A percentile compares a stretch with the other conserved stretches of the same genome.
phyloP scores from a whole-genome alignment of 176 grass and related monocot genomes.

The Calamus simplicifolius region DNA sequence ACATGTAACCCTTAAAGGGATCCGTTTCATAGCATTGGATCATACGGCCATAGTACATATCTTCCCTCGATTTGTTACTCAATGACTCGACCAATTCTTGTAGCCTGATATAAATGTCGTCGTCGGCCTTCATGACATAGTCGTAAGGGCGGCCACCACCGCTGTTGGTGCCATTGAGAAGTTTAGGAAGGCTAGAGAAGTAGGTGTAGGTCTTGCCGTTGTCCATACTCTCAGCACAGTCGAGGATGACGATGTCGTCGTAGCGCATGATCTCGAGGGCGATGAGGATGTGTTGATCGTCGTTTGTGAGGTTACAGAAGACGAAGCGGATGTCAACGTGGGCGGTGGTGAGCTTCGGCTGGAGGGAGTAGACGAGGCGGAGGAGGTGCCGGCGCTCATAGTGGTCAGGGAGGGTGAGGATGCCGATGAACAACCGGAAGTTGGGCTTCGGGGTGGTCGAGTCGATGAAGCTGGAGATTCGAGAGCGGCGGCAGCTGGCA shows the following conservation, averaged over 20 bases:
- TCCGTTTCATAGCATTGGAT: constrained; percentile 33
- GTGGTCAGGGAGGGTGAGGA: constrained; percentile 43
- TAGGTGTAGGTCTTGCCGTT: constrained; percentile 43
- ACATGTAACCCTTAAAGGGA: constrained; percentile 43
- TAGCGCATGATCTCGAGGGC: constrained; percentile 42
- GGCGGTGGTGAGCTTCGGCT: constrained; percentile 1
- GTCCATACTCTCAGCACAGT: constrained; percentile 45
- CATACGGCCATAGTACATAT: constrained; percentile 54
- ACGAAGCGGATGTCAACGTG: constrained; percentile 52
- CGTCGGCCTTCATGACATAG: constrained; percentile 81
- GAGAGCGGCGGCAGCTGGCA: too few relatives aligned
- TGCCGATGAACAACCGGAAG: constrained; percentile 35
- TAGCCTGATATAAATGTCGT: constrained; percentile 71
- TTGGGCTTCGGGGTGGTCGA: not conserved
- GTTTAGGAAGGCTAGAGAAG: constrained; percentile 40
- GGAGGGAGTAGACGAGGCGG: constrained; percentile 13
- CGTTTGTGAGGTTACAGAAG: constrained; percentile 29
- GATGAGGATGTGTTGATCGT: constrained; percentile 43
- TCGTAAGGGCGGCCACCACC: constrained; percentile 28
- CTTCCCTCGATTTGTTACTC: constrained; percentile 32
- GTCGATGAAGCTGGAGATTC: too few relatives aligned
- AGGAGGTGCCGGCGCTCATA: constrained; percentile 47
- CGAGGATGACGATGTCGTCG: constrained; percentile 46
- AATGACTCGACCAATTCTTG: constrained; percentile 41
- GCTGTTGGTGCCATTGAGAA: constrained; percentile 13